Base-by-base conservation (phyloP, 768 basidiomycete genomes). In the Astraeus odoratus region DNA sequence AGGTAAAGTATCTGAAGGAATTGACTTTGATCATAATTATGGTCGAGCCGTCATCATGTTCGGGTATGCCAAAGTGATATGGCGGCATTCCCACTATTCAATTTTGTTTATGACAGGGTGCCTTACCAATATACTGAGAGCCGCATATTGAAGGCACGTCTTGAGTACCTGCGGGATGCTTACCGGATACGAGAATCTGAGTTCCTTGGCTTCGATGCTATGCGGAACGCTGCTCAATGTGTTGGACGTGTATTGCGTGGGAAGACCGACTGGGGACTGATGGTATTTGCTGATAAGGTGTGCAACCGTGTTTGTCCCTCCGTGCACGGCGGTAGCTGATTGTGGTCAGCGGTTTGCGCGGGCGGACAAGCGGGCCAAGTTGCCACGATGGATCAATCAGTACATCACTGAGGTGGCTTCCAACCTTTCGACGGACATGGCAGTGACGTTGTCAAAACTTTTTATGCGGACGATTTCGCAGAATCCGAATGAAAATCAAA, bases 21-120 rank as follows among this genome's bases (percentile, higher is more conserved):
- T 99, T 57, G 96, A 99, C 80, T 99, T 99, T 58, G 96, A 99
- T 62, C 96, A 99, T 67, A 97, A 99, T 63, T 99, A 98, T 60
- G 96, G 96, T 2, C 79, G 96, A 40, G 96, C 96, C 54, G 93
- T 98, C 61, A 92, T 99, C 63, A 97, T 99, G 96, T 98, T 99
- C 70, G 96, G 96, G 90, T 92, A 62, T 63, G 64, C 55, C 39
- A 24, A 24, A 51, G 6, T 24, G 1, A 23, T 25, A n/a, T 42
- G 44, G 27, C 30, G 8, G 40, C 37, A 40, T 15, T 4, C 19
- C 16, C 6, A 23, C 41, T 22, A 25, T 16, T 35, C 40, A 27
- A 33, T 53, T 18, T 39, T 41, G 50, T 27, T 33, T 16, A 31
- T 8, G 42, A 18, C 57, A 93, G 91, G 20, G 87, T 95, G 9